phyloP scores from a whole-genome alignment of 129 eudicot genomes.

The Lonicera japonica region DNA sequence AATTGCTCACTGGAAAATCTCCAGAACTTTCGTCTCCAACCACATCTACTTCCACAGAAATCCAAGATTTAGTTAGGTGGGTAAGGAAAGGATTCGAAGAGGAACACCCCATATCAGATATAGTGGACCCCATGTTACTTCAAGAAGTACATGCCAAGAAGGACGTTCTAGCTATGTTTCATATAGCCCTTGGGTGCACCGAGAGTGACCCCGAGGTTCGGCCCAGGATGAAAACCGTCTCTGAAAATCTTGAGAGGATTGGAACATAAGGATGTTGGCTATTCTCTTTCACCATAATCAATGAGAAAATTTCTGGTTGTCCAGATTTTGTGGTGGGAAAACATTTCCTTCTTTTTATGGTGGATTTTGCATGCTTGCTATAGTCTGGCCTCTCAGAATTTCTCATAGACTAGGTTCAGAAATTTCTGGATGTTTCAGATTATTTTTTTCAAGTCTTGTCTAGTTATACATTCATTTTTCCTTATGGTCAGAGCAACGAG shows the following conservation, averaged over 20 bases:
- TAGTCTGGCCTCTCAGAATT: background rate
- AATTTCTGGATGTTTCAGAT: background rate
- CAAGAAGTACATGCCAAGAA: constrained; percentile 85
- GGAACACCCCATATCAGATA: constrained; percentile 69
- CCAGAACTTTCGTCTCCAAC: constrained; percentile 74
- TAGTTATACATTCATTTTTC: constrained; percentile 2
- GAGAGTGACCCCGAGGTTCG: constrained; percentile 89
- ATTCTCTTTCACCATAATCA: background rate
- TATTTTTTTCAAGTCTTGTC: background rate
- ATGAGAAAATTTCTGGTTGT: too few species aligned
- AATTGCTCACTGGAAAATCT: constrained; percentile 79
- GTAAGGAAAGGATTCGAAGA: constrained; percentile 85
- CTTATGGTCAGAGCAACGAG: background rate
- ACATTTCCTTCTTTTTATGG: background rate
- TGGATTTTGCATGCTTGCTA: background rate
- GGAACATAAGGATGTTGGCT: constrained; percentile 27
- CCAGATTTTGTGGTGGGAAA: constrained; percentile 7
- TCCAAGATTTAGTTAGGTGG: constrained; percentile 78
- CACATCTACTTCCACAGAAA: constrained; percentile 69
- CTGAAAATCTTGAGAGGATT: constrained; percentile 69
- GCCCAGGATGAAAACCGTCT: constrained; percentile 76
- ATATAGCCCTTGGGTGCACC: constrained; percentile 74
- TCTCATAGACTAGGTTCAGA: constrained; percentile 9
- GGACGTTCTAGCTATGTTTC: constrained; percentile 70
- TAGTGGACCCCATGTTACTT: constrained; percentile 87